Conservation (phyloP, 2,329 filamentous ascomycete genomes). For the Malbranchea zuffiana region DNA sequence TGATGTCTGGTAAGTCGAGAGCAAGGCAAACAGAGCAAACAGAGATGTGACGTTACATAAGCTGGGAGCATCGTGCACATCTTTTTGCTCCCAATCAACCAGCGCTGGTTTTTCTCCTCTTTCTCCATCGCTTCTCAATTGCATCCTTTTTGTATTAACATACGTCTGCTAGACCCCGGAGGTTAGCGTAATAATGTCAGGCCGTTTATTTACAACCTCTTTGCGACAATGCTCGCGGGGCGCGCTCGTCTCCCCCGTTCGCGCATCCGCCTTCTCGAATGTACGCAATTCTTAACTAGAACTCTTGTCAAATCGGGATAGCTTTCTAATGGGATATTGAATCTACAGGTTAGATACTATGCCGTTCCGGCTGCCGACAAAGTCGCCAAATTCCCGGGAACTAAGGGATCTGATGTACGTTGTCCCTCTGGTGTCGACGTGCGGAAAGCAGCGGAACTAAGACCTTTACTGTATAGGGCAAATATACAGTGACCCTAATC, state of each 20-base stretch:
- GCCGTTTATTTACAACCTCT: constrained; percentile 65
- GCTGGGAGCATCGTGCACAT: too few species aligned
- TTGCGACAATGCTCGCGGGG: constrained; percentile 69
- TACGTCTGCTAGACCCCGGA: constrained; percentile 6
- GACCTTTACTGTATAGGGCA: constrained; percentile 51
- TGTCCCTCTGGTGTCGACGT: constrained; percentile 15
- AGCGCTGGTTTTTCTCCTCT: constrained; percentile 2
- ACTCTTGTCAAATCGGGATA: not conserved
- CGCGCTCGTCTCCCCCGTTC: constrained; percentile 40
- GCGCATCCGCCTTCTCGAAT: constrained; percentile 44
- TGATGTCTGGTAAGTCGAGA: too few species aligned
- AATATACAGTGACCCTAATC: constrained; percentile 91
- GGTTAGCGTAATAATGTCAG: constrained; percentile 61
- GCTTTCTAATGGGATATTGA: constrained; percentile 7
- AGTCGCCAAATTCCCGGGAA: constrained; percentile 88
- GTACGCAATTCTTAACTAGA: constrained; percentile 35
- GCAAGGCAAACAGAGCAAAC: too few species aligned
- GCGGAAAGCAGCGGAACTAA: constrained; percentile 4
- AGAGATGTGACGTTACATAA: too few species aligned
- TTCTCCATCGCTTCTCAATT: constrained; percentile 1
- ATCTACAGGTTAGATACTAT: constrained; percentile 51
- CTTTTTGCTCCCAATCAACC: not conserved
- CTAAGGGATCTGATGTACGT: constrained; percentile 77
- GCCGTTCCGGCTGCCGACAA: constrained; percentile 46
- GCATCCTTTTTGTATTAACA: constrained; percentile 1